A percentile compares a stretch with the other conserved stretches of the same genome.
Evolutionary conservation across 257 asterid species (phyloP).

Genomic region (Fraxinus anomala): DNA sequence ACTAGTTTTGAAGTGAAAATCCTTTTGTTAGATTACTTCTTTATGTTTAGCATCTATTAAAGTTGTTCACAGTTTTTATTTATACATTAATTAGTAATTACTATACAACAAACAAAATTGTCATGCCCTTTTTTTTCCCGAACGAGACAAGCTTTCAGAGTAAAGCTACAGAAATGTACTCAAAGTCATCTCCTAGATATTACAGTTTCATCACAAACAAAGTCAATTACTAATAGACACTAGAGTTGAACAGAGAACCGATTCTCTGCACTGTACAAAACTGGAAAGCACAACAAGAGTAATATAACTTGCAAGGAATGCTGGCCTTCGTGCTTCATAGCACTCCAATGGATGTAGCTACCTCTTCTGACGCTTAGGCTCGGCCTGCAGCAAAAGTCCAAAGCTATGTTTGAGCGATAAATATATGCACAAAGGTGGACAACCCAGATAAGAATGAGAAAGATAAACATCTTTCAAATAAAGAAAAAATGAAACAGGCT

Average conservation of each 20-base stretch:
- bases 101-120: not conserved
- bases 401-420: not conserved
- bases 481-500: not conserved
- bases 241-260: constrained; percentile 30
- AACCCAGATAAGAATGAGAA: not conserved
- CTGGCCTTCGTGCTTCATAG: constrained; percentile 1
- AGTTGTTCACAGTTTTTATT: not conserved
- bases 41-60: not conserved
- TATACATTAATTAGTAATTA: not conserved
- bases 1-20: not conserved
- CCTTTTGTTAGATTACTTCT: no score
- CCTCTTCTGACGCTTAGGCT: constrained; percentile 54
- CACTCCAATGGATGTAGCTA: constrained; percentile 22
- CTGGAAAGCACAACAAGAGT: constrained; percentile 20
- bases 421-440: not conserved
- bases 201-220: not conserved
- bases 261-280: constrained; percentile 34
- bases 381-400: constrained; percentile 35
- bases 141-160: not conserved
- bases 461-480: no score
- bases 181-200: not conserved
- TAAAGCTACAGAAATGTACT: not conserved
- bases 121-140: not conserved
- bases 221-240: not conserved
- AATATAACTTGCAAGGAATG: constrained; percentile 10